Conservation (phyloP, 345 rosid genomes). For the Pugionium dolabratum region DNA sequence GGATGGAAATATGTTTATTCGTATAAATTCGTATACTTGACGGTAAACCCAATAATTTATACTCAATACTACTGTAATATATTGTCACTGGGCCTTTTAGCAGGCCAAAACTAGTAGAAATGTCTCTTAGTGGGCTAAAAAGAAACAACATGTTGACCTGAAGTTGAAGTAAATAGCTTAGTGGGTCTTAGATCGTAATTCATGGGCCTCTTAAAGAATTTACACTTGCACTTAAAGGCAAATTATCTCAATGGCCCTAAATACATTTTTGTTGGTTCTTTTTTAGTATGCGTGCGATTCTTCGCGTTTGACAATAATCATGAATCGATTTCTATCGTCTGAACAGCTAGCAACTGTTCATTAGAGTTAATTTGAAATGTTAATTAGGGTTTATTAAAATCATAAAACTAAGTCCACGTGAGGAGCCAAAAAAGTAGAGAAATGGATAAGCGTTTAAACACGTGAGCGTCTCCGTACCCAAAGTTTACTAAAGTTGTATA, state of each 20-base stretch:
- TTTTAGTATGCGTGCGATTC: no score
- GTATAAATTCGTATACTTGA: no score
- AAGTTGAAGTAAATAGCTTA: not conserved
- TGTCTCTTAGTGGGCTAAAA: not conserved
- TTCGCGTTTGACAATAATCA: no score
- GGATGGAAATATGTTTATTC: no score
- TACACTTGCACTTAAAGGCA: not conserved
- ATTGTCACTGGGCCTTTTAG: not conserved
- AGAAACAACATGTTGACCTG: no score
- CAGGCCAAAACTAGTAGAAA: not conserved
- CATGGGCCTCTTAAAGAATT: slow-evolving; percentile 11
- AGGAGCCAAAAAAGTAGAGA: slow-evolving; percentile 12
- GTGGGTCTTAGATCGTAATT: not conserved
- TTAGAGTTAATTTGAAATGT: no score
- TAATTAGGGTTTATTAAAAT: no score
- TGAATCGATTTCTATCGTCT: no score
- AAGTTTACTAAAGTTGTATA: not conserved
- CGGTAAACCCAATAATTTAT: no score
- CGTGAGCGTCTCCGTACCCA: slow-evolving; percentile 32
- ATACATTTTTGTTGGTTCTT: not conserved
- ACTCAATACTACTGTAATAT: no score
- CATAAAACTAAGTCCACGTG: slow-evolving; percentile 2
- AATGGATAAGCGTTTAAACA: slow-evolving; percentile 16
- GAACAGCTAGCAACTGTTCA: no score
- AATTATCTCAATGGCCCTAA: not conserved